Percentiles rank a stretch among this genome's conserved stretches.
phyloP scores from a whole-genome alignment of 164 flowering plant species.

The Pachysandra terminalis region DNA sequence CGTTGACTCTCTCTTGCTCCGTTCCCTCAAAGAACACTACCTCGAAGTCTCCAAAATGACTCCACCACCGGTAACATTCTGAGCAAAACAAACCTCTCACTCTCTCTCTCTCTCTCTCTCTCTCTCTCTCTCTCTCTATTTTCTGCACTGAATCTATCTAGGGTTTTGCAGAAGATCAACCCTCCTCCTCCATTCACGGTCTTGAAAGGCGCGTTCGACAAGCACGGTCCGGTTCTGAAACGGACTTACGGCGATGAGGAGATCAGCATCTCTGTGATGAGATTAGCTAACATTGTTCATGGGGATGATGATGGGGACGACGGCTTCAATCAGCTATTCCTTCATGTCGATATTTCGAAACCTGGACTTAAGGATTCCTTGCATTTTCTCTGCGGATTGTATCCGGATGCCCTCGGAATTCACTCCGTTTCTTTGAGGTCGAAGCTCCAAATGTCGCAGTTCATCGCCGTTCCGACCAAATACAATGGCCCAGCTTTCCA shows the following conservation, averaged over 20 bases:
- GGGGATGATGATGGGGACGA: slow-evolving; percentile 32
- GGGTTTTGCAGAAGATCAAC: slow-evolving; percentile 57
- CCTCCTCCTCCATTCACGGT: slow-evolving; percentile 73
- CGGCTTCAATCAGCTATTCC: slow-evolving; percentile 61
- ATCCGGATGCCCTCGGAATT: slow-evolving; percentile 86
- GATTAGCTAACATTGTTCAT: slow-evolving; percentile 49
- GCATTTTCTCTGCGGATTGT: slow-evolving; percentile 78
- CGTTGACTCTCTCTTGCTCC: slow-evolving; percentile 65
- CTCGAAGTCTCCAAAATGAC: slow-evolving; percentile 78
- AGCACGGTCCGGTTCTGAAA: slow-evolving; percentile 58
- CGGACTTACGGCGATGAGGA: slow-evolving; percentile 58
- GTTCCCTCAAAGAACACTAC: slow-evolving; percentile 88
- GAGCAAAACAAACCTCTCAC: background rate
- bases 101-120: background rate
- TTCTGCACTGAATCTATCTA: background rate
- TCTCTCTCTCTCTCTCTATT: background rate
- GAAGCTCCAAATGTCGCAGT: slow-evolving; percentile 27
- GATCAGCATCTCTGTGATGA: slow-evolving; percentile 58
- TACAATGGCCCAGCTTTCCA: background rate
- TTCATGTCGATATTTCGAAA: slow-evolving; percentile 73
- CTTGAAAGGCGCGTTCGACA: slow-evolving; percentile 63
- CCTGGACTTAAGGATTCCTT: slow-evolving; percentile 44
- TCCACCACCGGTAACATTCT: slow-evolving; percentile 71
- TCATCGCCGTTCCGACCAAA: slow-evolving; percentile 3
- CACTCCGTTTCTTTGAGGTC: slow-evolving; percentile 73